Evolutionary conservation across 768 basidiomycete genomes (phyloP).

Genomic region (Russula sp.): DNA sequence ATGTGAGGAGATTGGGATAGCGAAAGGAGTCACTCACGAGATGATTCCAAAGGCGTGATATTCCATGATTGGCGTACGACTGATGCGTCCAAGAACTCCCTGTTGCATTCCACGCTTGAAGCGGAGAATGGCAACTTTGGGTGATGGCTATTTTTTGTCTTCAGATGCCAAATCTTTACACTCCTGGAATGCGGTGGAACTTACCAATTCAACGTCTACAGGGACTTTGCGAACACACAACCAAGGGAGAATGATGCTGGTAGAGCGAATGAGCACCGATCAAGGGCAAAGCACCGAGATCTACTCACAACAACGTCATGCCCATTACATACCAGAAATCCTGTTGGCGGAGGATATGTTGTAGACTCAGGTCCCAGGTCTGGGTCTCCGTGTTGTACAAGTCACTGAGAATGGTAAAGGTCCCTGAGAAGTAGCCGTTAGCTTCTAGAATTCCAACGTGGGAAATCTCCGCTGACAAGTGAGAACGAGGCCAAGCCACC

Average conservation of each 20-base stretch:
- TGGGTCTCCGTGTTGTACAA: constrained; percentile 31
- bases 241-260: constrained; percentile 36
- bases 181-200: constrained; percentile 1
- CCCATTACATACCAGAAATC: constrained; percentile 38
- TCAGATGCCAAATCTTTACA: not conserved
- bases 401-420: constrained; percentile 37
- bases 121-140: constrained; percentile 36
- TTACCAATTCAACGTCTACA: constrained; percentile 37
- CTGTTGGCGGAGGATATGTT: constrained; percentile 32
- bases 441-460: not conserved
- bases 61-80: constrained; percentile 35
- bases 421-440: constrained; percentile 28
- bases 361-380: constrained; percentile 30
- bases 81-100: constrained; percentile 37
- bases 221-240: constrained; percentile 33
- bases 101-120: constrained; percentile 42
- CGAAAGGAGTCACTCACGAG: constrained; percentile 23
- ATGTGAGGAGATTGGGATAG: constrained; percentile 2
- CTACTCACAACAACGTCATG: constrained; percentile 35
- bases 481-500: constrained; percentile 32
- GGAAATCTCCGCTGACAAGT: constrained; percentile 15
- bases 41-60: constrained; percentile 42
- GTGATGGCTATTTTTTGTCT: constrained; percentile 30
- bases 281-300: not conserved
- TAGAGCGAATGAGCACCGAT: not conserved